phyloP scores from a whole-genome alignment of 1,284 basidiomycete species.

The Spongiforma sp. region DNA sequence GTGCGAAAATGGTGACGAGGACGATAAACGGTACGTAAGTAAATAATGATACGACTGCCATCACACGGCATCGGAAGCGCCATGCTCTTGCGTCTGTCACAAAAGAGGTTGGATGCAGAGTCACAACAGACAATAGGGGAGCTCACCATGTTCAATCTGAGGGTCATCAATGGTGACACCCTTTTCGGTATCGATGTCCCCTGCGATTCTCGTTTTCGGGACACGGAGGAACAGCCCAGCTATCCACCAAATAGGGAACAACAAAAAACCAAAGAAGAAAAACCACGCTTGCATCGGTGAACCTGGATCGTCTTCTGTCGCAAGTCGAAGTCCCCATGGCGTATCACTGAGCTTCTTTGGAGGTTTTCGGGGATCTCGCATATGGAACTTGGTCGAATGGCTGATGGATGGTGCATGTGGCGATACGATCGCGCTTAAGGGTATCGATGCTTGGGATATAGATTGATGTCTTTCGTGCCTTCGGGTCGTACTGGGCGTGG shows the following conservation, averaged over 20 bases:
- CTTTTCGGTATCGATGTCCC: conserved; percentile 65
- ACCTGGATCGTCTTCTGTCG: conserved; percentile 57
- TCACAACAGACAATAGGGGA: conserved; percentile 4
- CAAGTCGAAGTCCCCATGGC: conserved; percentile 61
- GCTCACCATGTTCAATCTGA: conserved; percentile 75
- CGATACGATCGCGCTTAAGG: conserved; percentile 73
- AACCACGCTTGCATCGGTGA: conserved; percentile 75
- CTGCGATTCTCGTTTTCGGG: conserved; percentile 64
- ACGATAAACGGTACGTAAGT: conserved; percentile 82
- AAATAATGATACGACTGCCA: conserved; percentile 66
- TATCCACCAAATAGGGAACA: conserved; percentile 81
- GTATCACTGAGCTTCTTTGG: conserved; percentile 57
- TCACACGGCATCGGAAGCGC: conserved; percentile 74
- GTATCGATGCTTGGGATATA: conserved; percentile 71
- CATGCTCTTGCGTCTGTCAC: conserved; percentile 68
- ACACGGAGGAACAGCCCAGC: conserved; percentile 61
- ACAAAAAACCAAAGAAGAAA: conserved; percentile 74
- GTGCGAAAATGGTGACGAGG: conserved; percentile 68
- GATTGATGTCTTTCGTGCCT: conserved; percentile 51
- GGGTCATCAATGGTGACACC: conserved; percentile 77
- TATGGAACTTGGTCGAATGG: conserved; percentile 64
- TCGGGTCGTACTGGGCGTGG: conserved; percentile 28
- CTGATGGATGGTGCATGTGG: conserved; percentile 75
- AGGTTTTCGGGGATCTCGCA: conserved; percentile 77
- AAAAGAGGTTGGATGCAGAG: conserved; percentile 12